Evolutionary conservation across 352 stramenopile genomes (phyloP).

Genomic region (Phytophthora pistaciae): DNA sequence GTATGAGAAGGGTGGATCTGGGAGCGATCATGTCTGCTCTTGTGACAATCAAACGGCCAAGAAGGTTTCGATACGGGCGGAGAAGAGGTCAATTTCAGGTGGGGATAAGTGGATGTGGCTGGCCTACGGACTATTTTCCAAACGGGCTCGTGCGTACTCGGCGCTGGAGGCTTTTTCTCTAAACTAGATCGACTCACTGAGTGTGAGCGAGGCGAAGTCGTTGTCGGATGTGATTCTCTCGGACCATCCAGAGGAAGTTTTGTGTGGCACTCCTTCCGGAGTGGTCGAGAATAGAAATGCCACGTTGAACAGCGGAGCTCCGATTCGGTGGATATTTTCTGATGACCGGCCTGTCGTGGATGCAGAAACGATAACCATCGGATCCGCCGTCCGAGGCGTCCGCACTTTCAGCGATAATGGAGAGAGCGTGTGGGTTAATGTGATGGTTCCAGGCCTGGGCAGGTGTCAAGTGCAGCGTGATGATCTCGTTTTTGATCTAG

Average conservation of each 20-base stretch:
- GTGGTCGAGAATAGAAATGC: constrained; percentile 6
- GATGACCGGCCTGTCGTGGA: neutral
- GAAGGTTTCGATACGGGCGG: neutral
- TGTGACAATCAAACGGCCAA: constrained; percentile 12
- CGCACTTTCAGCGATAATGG: constrained; percentile 20
- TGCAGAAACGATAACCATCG: neutral
- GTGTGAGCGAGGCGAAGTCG: neutral
- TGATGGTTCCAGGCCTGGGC: constrained; percentile 11
- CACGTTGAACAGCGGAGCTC: constrained; percentile 7
- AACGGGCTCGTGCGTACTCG: constrained; percentile 13
- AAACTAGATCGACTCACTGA: constrained; percentile 5
- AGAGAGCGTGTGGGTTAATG: constrained; percentile 10
- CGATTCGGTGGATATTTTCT: constrained; percentile 7
- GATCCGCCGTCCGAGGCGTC: constrained; percentile 1
- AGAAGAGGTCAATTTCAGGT: constrained; percentile 1
- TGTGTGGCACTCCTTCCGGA: constrained; percentile 9
- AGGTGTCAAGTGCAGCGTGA: constrained; percentile 16
- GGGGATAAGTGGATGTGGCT: constrained; percentile 13
- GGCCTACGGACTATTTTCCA: constrained; percentile 17
- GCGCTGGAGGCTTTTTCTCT: constrained; percentile 3
- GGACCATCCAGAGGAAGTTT: constrained; percentile 17
- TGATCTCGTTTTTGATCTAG: neutral
- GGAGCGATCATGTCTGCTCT: constrained; percentile 11
- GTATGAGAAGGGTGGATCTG: constrained; percentile 1
- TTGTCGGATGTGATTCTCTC: constrained; percentile 9